Base-by-base conservation (phyloP, 2,329 filamentous ascomycete genomes). In the Cyanodermella asteris region DNA sequence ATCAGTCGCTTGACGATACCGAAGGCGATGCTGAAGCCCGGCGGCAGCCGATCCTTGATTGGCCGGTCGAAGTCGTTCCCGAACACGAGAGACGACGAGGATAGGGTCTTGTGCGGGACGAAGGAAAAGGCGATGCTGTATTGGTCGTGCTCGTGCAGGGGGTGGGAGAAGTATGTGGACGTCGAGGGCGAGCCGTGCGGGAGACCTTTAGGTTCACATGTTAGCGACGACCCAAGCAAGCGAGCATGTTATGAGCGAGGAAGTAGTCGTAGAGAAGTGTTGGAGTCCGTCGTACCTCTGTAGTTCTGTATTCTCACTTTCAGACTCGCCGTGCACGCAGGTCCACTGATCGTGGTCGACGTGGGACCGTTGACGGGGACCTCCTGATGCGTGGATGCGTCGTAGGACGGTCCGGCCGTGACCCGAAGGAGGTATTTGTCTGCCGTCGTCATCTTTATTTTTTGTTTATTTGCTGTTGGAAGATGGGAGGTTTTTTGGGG, bases 1-100 rank as follows among this genome's bases (percentile, higher is more conserved):
- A 94, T 73, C 54, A 71, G 76, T 74, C 77, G 90, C 38, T 76
- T 77, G 15, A 91, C 77, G 21, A 91, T 72, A 26, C 68, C 71
- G 48, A 93, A 68, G 0, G 81, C 82, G 7, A 77, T 72, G 42
- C 67, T 68, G 48, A 91, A 91, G 0, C 84, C 81, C 0, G 78
- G 77, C 0, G 87, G 84, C 2, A 97, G 56, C 10, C 71, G 65
- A 43, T 91, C 74, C 16, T 80, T 66, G 37, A 97, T 87, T 0
- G 87, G 78, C 25, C 75, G 66, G 41, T 91, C 82, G 44, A 94
- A 93, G 55, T 93, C 81, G 46, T 94, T 94, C 20, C 84, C 87
- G 38, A 91, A 91, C 27, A 93, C 69, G 3, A 97, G 57, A 33
- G 90, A 70, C 14, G 64, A 49, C 22, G 67, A 80, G 3, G 59